Percentiles rank a stretch among this genome's conserved stretches.
Conservation (phyloP, 306 rosid species). For the Fagus sylvatica region DNA sequence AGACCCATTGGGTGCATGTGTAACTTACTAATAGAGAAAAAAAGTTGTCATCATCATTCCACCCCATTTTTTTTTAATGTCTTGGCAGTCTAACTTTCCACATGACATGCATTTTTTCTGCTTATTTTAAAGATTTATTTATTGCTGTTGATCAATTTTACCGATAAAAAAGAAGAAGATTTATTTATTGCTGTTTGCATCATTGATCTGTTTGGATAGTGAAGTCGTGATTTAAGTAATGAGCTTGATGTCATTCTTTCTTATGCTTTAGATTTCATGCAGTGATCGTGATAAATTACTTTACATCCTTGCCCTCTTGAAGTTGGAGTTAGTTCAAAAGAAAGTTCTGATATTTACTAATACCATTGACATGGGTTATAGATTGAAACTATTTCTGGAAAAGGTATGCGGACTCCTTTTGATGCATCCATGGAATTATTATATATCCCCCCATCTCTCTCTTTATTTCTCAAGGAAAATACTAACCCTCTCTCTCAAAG, state of each 20-base stretch:
- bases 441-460: background rate
- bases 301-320: slow-evolving; percentile 74
- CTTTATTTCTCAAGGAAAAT: background rate
- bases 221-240: background rate
- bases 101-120: background rate
- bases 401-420: slow-evolving; percentile 55
- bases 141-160: background rate
- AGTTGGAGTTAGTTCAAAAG: slow-evolving; percentile 89
- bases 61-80: background rate
- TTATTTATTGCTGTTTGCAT: background rate
- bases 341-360: slow-evolving; percentile 86
- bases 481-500: background rate
- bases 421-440: slow-evolving; percentile 1
- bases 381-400: slow-evolving; percentile 77
- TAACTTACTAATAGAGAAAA: background rate
- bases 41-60: background rate
- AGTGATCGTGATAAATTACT: slow-evolving; percentile 70
- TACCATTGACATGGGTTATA: slow-evolving; percentile 80
- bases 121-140: background rate
- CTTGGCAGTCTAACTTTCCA: background rate
- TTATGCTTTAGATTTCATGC: slow-evolving; percentile 59
- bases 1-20: too few species aligned
- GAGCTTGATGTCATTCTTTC: background rate
- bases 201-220: background rate
- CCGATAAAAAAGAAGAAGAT: too few species aligned